A percentile compares a stretch with the other conserved stretches of the same genome.
phyloP scores from a whole-genome alignment of 768 basidiomycete species.

The Leucosporidium scottii region DNA sequence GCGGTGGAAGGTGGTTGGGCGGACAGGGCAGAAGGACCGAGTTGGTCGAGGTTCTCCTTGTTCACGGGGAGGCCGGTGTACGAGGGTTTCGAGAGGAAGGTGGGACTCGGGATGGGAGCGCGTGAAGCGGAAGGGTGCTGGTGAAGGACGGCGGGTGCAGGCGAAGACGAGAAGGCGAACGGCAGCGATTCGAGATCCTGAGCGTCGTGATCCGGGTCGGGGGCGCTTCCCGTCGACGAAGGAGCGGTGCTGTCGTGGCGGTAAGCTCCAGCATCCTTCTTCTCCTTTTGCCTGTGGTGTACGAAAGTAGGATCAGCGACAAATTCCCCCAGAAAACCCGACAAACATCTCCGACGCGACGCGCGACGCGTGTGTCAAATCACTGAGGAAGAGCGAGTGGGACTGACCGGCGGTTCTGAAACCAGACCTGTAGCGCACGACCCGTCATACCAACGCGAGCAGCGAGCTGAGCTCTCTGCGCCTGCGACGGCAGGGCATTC shows the following conservation, averaged over 20 bases:
- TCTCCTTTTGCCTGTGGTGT: slow-evolving; percentile 31
- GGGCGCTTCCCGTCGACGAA: slow-evolving; percentile 17
- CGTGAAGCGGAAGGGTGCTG: no score
- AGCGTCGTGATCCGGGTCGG: slow-evolving; percentile 12
- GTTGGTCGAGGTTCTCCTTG: slow-evolving; percentile 4
- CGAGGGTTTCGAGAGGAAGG: not conserved
- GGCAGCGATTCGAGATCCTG: slow-evolving; percentile 24
- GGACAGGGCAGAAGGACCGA: not conserved
- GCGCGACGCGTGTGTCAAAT: not conserved
- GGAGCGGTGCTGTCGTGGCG: not conserved
- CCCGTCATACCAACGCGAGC: slow-evolving; percentile 44
- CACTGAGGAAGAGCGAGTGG: not conserved
- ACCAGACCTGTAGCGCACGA: slow-evolving; percentile 45
- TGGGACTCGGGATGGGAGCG: no score
- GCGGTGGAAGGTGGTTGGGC: slow-evolving; percentile 1
- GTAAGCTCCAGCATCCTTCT: slow-evolving; percentile 22
- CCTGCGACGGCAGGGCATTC: slow-evolving; percentile 42
- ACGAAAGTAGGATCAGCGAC: not conserved
- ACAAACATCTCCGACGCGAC: not conserved
- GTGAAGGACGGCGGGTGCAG: slow-evolving; percentile 2
- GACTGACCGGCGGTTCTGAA: slow-evolving; percentile 31
- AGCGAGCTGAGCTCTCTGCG: slow-evolving; percentile 41
- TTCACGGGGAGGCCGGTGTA: not conserved
- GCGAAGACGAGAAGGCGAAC: slow-evolving; percentile 25
- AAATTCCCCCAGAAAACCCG: not conserved